Base-by-base conservation (phyloP, 1,284 basidiomycete species). In the Ustilago vetiveriae region DNA sequence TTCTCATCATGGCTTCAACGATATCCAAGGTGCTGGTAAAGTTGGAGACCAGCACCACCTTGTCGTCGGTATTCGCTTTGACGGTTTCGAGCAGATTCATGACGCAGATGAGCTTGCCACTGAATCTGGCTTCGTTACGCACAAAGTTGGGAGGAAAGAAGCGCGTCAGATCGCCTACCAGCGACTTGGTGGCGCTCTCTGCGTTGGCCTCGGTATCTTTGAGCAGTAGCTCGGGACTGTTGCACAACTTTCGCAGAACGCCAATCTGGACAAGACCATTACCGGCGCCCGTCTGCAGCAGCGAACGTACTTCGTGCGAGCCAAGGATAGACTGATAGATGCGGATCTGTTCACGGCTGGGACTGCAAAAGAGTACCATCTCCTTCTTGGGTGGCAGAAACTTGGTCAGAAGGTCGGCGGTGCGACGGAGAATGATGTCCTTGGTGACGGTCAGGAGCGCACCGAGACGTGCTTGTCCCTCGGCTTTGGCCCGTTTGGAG, bases 341-440 rank as follows among this genome's bases (percentile, higher is more conserved):
- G 6, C 88, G 85, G 3, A 92, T 84, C 78, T 99, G 95, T 19
- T 95, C 84, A 22, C 54, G 39, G 6, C 45, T 36, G 37, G 46
- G 67, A 46, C 41, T 43, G 51, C 64, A 70, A 39, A 73, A 70
- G 26, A 64, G 42, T 27, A 59, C 40, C 9, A 27, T 83, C 89
- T 74, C 74, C 92, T 92, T 58, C 84, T 96, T 97, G 0, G 95
- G 92, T 13, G 94, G 95, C 13, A 99, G 84, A 75, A 91, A 92
- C 59, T 90, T 88, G 66, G 88, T 87, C 53, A 98, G 84, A 33
- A 98, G 45, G 91, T 79, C 75, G 35, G 79, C 76, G 4, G 79
- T 93, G 62, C 96, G 87, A 24, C 96, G 88, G 7, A 99, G 85
- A 10, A 99, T 92, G 82, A 97, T 96, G 72, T 90, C 90, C 70